A percentile compares a stretch with the other conserved stretches of the same genome.
Evolutionary conservation across 257 asterid species (phyloP).

Genomic region (Parsonsia alboflavescens): DNA sequence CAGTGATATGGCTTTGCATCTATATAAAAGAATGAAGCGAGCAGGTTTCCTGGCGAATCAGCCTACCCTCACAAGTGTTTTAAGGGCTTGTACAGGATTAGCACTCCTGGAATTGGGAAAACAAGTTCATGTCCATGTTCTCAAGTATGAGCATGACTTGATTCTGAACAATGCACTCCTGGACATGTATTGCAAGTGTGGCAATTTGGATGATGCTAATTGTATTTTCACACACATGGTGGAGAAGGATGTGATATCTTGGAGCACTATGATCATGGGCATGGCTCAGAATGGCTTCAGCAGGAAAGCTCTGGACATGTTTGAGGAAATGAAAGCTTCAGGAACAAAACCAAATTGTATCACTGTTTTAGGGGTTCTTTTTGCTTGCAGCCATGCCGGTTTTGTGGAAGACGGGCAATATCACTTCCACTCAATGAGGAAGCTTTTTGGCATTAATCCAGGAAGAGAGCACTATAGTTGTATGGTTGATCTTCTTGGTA

Average conservation of each 20-base stretch:
- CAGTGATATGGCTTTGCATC: conserved; percentile 67
- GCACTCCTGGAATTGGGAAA: conserved; percentile 78
- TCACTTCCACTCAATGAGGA: conserved; percentile 65
- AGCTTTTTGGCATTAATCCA: conserved; percentile 62
- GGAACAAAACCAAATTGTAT: conserved; percentile 58
- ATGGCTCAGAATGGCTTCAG: conserved; percentile 91
- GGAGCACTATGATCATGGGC: conserved; percentile 97
- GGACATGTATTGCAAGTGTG: conserved; percentile 94
- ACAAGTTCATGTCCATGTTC: conserved; percentile 75
- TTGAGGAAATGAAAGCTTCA: conserved; percentile 56
- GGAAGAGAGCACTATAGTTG: conserved; percentile 87
- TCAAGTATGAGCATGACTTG: conserved; percentile 68
- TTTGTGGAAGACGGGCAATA: conserved; percentile 56
- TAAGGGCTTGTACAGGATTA: conserved; percentile 83
- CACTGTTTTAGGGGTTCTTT: conserved; percentile 73
- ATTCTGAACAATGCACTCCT: conserved; percentile 78
- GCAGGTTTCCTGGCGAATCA: conserved; percentile 56
- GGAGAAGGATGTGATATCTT: conserved; percentile 75
- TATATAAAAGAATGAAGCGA: conserved; percentile 67
- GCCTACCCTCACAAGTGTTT: conserved; percentile 68
- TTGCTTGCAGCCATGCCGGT: conserved; percentile 95
- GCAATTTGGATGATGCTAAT: conserved; percentile 65
- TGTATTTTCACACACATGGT: conserved; percentile 49
- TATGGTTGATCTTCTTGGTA: conserved; percentile 89
- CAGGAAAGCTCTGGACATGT: conserved; percentile 57